Evolutionary conservation across 2,329 filamentous ascomycete genomes (phyloP).

Genomic region (Aquanectria penicillioides): DNA sequence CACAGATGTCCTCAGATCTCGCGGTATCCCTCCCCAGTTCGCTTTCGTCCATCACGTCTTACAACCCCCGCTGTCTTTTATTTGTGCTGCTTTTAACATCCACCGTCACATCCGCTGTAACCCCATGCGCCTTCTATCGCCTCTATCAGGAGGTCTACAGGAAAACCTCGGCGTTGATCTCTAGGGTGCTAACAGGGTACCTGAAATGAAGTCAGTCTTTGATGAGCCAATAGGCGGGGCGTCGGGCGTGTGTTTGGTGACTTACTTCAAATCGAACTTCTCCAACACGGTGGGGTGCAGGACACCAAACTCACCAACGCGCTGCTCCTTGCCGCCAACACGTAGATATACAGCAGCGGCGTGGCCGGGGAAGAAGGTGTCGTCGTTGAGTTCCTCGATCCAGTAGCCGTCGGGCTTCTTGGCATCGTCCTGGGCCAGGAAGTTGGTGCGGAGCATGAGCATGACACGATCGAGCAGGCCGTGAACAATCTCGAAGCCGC

Average conservation of each 20-base stretch:
- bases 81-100: too few species aligned
- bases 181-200: slow-evolving; percentile 92
- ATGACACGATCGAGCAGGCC: slow-evolving; percentile 92
- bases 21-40: not conserved
- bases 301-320: slow-evolving; percentile 92
- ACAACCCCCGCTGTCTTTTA: slow-evolving; percentile 2
- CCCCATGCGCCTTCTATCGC: slow-evolving; percentile 23
- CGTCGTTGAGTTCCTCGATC: slow-evolving; percentile 91
- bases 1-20: slow-evolving; percentile 7
- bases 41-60: slow-evolving; percentile 1
- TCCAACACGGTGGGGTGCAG: slow-evolving; percentile 92
- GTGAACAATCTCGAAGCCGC: slow-evolving; percentile 95
- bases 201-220: slow-evolving; percentile 52
- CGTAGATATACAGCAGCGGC: slow-evolving; percentile 86
- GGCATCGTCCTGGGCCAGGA: slow-evolving; percentile 71
- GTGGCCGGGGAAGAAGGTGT: slow-evolving; percentile 92
- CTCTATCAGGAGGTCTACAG: slow-evolving; percentile 62
- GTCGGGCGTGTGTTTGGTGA: slow-evolving; percentile 28
- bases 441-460: slow-evolving; percentile 87
- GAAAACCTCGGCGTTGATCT: slow-evolving; percentile 95
- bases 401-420: slow-evolving; percentile 81
- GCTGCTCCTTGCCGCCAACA: slow-evolving; percentile 75
- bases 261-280: slow-evolving; percentile 87
- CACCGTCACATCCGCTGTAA: slow-evolving; percentile 20
- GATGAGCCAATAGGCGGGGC: too few species aligned